A percentile compares a stretch with the other conserved stretches of the same genome.
Conservation (phyloP, 441 rosid species). For the Eutrema salsugineum region DNA sequence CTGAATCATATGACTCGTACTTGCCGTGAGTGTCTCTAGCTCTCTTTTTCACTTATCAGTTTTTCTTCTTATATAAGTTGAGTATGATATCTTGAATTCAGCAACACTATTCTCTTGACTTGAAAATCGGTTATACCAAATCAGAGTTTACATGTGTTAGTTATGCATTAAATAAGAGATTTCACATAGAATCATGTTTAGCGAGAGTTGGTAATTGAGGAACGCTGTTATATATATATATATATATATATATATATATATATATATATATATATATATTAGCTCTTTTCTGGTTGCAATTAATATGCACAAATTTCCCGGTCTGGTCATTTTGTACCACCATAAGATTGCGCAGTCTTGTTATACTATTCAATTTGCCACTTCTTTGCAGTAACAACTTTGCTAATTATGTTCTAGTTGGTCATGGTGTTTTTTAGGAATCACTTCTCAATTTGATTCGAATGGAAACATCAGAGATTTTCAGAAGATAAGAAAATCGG, state of each 20-base stretch:
- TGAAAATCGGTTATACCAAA: background rate
- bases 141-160: background rate
- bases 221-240: background rate
- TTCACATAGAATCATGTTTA: background rate
- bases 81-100: background rate
- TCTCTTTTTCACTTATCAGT: constrained; percentile 3
- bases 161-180: background rate
- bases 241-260: background rate
- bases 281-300: background rate
- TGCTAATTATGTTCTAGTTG: constrained; percentile 13
- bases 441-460: constrained; percentile 79
- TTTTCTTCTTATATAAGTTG: too few relatives aligned
- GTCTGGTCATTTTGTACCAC: background rate
- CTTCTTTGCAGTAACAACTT: background rate
- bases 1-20: constrained; percentile 89
- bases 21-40: constrained; percentile 64
- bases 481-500: constrained; percentile 54
- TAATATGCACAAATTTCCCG: background rate
- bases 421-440: constrained; percentile 52
- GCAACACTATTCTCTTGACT: background rate
- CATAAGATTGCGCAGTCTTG: background rate
- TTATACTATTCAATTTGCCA: background rate
- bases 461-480: constrained; percentile 75
- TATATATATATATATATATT: background rate
- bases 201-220: background rate